Evolutionary conservation across 345 rosid species (phyloP).

Genomic region (Acer negundo): DNA sequence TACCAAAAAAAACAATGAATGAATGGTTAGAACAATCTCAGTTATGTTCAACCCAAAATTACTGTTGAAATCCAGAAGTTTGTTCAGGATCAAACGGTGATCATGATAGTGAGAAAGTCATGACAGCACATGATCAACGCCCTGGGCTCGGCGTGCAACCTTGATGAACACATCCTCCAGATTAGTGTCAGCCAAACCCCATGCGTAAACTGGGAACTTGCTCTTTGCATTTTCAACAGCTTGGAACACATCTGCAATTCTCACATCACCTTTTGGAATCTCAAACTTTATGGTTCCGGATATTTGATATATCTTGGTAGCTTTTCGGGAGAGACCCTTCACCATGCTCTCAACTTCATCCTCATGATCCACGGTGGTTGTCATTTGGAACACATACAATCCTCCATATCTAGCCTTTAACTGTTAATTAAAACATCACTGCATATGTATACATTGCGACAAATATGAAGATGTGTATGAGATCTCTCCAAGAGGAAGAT

Average conservation of each 20-base stretch:
- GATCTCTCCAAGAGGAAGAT: background rate
- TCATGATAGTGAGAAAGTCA: slow-evolving; percentile 25
- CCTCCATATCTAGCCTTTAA: slow-evolving; percentile 89
- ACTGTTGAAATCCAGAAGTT: background rate
- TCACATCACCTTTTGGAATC: slow-evolving; percentile 76
- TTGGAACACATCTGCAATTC: slow-evolving; percentile 68
- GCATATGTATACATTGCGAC: background rate
- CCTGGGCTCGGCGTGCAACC: slow-evolving; percentile 60
- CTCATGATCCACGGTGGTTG: slow-evolving; percentile 61
- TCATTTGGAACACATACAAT: slow-evolving; percentile 80
- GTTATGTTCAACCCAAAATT: background rate
- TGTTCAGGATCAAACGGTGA: background rate
- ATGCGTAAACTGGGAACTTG: slow-evolving; percentile 73
- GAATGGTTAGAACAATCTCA: background rate
- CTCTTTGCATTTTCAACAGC: slow-evolving; percentile 84
- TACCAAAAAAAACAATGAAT: too few species aligned
- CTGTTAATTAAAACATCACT: slow-evolving; percentile 32
- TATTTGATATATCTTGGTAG: slow-evolving; percentile 71
- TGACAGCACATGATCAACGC: slow-evolving; percentile 47
- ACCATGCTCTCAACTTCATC: slow-evolving; percentile 67
- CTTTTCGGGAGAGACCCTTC: slow-evolving; percentile 55
- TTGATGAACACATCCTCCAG: slow-evolving; percentile 97
- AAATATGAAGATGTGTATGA: background rate
- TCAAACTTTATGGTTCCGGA: slow-evolving; percentile 95
- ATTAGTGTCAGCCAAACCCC: slow-evolving; percentile 93